A percentile compares a stretch with the other conserved stretches of the same genome.
Conservation (phyloP, 2,329 filamentous ascomycete species). For the Diplodia scrobiculata region DNA sequence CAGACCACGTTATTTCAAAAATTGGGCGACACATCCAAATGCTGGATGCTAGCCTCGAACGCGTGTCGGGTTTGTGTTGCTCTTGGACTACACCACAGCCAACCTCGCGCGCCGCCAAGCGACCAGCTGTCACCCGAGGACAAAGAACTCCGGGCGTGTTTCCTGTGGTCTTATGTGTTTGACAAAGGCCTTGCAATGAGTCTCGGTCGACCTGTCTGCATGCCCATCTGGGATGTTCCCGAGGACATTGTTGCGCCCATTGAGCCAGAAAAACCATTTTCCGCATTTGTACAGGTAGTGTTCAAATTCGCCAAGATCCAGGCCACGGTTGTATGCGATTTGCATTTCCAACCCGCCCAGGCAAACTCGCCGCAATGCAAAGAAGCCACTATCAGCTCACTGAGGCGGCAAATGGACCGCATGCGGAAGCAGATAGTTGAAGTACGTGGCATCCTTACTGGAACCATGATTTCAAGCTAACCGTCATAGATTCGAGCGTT, state of each 20-base stretch:
- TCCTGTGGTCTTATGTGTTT: constrained; percentile 40
- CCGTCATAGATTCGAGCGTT: constrained; percentile 34
- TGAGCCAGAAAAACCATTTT: constrained; percentile 34
- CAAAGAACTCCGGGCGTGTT: constrained; percentile 37
- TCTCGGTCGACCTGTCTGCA: constrained; percentile 38
- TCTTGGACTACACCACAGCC: constrained; percentile 37
- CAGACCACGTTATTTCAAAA: constrained; percentile 41
- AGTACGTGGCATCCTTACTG: constrained; percentile 27
- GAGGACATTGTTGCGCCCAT: constrained; percentile 35
- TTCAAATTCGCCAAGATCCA: constrained; percentile 40
- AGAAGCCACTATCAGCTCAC: constrained; percentile 28
- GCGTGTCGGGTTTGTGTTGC: constrained; percentile 41
- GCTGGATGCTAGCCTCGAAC: constrained; percentile 40
- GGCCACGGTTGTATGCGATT: constrained; percentile 34
- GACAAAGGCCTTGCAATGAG: constrained; percentile 40
- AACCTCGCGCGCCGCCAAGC: constrained; percentile 28
- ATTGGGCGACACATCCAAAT: constrained; percentile 40
- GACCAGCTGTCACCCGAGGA: constrained; percentile 32
- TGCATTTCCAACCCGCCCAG: constrained; percentile 31
- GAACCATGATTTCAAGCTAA: constrained; percentile 28
- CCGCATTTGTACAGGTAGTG: constrained; percentile 36
- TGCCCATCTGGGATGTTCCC: constrained; percentile 37
- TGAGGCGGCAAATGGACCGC: constrained; percentile 35
- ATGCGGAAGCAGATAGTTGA: constrained; percentile 36
- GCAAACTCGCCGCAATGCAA: constrained; percentile 34